phyloP scores from a whole-genome alignment of 371 early-diverging fungal genomes.

The Lichtheimia hyalospora region DNA sequence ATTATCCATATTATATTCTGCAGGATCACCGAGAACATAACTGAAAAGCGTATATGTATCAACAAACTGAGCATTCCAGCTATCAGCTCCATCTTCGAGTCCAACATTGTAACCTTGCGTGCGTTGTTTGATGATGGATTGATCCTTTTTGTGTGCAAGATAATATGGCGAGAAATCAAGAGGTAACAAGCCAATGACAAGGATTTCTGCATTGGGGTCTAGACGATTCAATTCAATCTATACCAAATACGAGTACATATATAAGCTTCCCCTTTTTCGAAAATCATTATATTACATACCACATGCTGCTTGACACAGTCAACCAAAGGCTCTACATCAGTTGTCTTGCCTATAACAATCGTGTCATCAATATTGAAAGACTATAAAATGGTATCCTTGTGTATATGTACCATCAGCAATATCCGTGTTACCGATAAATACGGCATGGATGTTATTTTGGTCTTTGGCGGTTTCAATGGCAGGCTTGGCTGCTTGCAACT shows the following conservation, averaged over 20 bases:
- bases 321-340: slow-evolving; percentile 3
- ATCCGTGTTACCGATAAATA: slow-evolving; percentile 40
- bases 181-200: slow-evolving; percentile 41
- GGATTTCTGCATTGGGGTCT: slow-evolving; percentile 20
- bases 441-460: slow-evolving; percentile 22
- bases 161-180: slow-evolving; percentile 41
- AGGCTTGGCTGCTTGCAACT: slow-evolving; percentile 1
- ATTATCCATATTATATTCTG: slow-evolving; percentile 25
- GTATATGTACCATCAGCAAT: slow-evolving; percentile 2
- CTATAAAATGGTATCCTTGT: neutral
- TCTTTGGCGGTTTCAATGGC: slow-evolving; percentile 8
- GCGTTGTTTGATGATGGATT: slow-evolving; percentile 23
- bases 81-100: slow-evolving; percentile 32
- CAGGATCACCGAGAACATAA: slow-evolving; percentile 33
- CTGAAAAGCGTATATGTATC: slow-evolving; percentile 34
- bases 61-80: slow-evolving; percentile 25
- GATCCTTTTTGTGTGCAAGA: slow-evolving; percentile 9
- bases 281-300: neutral
- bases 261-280: too few relatives aligned
- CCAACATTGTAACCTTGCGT: slow-evolving; percentile 34
- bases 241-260: neutral
- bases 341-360: neutral
- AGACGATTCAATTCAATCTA: slow-evolving; percentile 20
- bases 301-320: slow-evolving; percentile 15
- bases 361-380: too few relatives aligned